Conservation (phyloP, 2,329 filamentous ascomycete species). For the Ophiocordyceps camponoti-leonardi region DNA sequence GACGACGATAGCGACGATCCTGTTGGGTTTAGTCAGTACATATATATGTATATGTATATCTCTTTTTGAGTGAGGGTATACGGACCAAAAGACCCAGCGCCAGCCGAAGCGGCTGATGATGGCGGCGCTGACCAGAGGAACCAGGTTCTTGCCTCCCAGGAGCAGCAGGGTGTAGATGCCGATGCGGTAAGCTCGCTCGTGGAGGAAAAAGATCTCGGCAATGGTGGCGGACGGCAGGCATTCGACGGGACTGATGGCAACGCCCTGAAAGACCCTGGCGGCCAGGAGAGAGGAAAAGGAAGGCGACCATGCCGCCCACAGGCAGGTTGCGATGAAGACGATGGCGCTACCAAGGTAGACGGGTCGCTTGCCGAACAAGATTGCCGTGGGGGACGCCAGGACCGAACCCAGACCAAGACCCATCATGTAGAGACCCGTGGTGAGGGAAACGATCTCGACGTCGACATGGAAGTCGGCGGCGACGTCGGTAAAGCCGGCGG, state of each 20-base stretch:
- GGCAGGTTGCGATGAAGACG: constrained; percentile 56
- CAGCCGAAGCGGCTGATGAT: constrained; percentile 65
- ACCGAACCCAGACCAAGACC: constrained; percentile 76
- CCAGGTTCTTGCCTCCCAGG: constrained; percentile 78
- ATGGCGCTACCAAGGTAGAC: constrained; percentile 68
- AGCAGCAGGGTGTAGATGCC: constrained; percentile 86
- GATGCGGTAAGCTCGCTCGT: constrained; percentile 81
- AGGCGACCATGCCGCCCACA: constrained; percentile 80
- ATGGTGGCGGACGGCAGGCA: constrained; percentile 87
- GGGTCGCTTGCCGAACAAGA: constrained; percentile 76
- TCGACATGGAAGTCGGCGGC: constrained; percentile 46
- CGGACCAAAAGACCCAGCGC: constrained; percentile 81
- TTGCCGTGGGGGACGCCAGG: constrained; percentile 75
- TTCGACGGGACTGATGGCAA: constrained; percentile 80
- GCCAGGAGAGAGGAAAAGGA: constrained; percentile 64
- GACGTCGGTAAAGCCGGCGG: constrained; percentile 76
- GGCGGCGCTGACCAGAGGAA: constrained; percentile 72
- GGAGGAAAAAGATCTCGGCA: constrained; percentile 89
- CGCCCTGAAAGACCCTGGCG: constrained; percentile 72
- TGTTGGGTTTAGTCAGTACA: constrained; percentile 12
- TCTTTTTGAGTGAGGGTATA: too few relatives aligned
- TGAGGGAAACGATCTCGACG: constrained; percentile 61
- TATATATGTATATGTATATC: too few relatives aligned
- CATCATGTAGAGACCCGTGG: constrained; percentile 88
- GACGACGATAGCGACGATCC: constrained; percentile 70